Conservation (phyloP, 2,329 filamentous ascomycete species). For the Trichoderma sp. region DNA sequence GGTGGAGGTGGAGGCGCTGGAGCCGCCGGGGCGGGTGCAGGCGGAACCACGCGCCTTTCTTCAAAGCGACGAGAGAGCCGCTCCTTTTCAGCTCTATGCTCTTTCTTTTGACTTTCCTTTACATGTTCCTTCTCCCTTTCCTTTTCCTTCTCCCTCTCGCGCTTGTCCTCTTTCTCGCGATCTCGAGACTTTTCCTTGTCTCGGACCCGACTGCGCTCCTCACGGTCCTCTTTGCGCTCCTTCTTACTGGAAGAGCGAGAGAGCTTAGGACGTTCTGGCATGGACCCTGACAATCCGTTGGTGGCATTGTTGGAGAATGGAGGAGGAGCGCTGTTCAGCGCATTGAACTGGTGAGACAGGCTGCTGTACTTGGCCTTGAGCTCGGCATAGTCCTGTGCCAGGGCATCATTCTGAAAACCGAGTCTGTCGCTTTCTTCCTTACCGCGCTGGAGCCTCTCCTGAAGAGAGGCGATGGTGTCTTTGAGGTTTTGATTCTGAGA, state of each 20-base stretch:
- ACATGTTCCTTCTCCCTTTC: constrained; percentile 30
- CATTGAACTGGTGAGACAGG: constrained; percentile 38
- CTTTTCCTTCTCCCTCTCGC: constrained; percentile 37
- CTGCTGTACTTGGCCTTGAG: constrained; percentile 40
- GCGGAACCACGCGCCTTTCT: constrained; percentile 37
- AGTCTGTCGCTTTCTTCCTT: constrained; percentile 33
- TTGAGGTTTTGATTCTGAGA: constrained; percentile 29
- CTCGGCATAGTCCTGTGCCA: constrained; percentile 36
- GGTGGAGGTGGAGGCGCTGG: constrained; percentile 28
- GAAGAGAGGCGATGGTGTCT: constrained; percentile 28
- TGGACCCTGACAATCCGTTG: constrained; percentile 30
- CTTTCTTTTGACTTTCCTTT: constrained; percentile 39
- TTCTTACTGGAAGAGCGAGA: constrained; percentile 38
- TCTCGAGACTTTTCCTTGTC: constrained; percentile 26
- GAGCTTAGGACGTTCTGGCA: constrained; percentile 38
- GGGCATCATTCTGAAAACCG: constrained; percentile 38
- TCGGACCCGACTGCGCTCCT: constrained; percentile 33
- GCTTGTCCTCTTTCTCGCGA: constrained; percentile 31
- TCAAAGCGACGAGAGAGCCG: constrained; percentile 47
- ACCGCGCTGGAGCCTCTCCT: constrained; percentile 34
- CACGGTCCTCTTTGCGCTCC: constrained; percentile 33
- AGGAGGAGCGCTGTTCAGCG: constrained; percentile 34
- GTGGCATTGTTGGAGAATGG: constrained; percentile 33
- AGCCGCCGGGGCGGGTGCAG: constrained; percentile 11
- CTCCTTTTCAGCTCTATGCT: constrained; percentile 42